Evolutionary conservation across 495 filamentous ascomycete genomes (phyloP), one percentile per base, ranked within the genome.

Genomic region (Neurospora sp.): DNA sequence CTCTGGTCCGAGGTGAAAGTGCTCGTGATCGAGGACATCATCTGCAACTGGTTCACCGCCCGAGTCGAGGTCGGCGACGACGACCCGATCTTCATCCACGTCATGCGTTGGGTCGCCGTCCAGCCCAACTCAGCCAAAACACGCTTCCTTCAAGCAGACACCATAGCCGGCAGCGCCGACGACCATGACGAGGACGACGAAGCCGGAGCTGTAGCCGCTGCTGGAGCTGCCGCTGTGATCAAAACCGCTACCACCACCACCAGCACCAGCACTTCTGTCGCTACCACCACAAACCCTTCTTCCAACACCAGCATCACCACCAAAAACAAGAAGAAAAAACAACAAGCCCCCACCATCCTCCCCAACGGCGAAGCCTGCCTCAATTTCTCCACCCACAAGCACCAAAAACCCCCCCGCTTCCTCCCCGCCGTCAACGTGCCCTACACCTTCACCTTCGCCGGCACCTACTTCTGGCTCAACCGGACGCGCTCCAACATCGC

Each of bases 31-130:
- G 73, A 76, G 35, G 40, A 70, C 16, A 42, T 83, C 14, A 42
- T 88, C 71, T 72, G 74, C n/a, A 73, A 79, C 7, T 83, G 89
- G 73, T 85, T 85, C 74, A 88, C 85, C 81, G 84, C 87, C 69
- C 85, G 79, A 42, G 82, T 93, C 71, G 81, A 83, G 44, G 83
- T 92, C 74, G 81, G 83, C 71, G 84, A 83, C 73, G 81, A 81
- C 41, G 89, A 92, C 75, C 86, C 89, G 45, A 88, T 91, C 16
- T 91, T 88, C 79, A 74, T 79, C 12, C 85, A 90, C 72, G 76
- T 91, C 45, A 88, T 92, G 82, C 80, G 84, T 38, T 92, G 88
- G 87, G 82, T 91, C 4, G 85, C 87, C 0, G 76, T 82, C 40
- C 88, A 91, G 72, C 85, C 83, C 9, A 81, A 80, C 59, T 81